Evolutionary conservation across 768 basidiomycete species (phyloP).

Genomic region (Mycena metata): DNA sequence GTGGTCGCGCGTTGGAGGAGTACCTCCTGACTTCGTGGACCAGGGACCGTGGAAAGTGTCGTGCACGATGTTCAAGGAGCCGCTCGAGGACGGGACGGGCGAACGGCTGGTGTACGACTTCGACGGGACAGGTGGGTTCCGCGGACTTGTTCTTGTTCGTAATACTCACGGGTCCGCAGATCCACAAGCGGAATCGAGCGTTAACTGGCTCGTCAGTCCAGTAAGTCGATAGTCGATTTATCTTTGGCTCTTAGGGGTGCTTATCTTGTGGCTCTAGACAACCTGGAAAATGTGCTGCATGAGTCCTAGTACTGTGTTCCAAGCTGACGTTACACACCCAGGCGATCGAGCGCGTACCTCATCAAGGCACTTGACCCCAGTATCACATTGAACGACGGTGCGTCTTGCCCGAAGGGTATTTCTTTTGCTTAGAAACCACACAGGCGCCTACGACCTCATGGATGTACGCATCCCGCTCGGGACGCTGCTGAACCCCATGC

Average conservation of each 20-base stretch:
- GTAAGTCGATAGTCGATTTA: conserved; percentile 16
- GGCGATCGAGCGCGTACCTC: conserved; percentile 42
- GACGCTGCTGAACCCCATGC: conserved; percentile 46
- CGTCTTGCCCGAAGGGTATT: not conserved
- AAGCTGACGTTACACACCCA: conserved; percentile 11
- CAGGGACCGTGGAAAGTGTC: conserved; percentile 35
- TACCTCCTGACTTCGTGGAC: not conserved
- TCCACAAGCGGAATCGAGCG: conserved; percentile 37
- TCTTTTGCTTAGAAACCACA: not conserved
- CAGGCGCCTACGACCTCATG: conserved; percentile 48
- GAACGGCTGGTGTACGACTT: conserved; percentile 46
- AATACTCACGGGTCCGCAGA: conserved; percentile 10
- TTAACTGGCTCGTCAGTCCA: conserved; percentile 38
- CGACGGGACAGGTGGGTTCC: conserved; percentile 42
- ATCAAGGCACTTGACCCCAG: conserved; percentile 47
- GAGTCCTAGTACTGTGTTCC: not conserved
- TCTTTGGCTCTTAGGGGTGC: not conserved
- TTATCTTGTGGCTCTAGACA: conserved; percentile 15
- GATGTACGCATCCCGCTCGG: conserved; percentile 46
- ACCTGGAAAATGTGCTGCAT: conserved; percentile 34
- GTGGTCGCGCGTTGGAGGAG: not conserved
- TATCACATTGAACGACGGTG: conserved; percentile 47
- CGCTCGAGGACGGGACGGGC: conserved; percentile 38
- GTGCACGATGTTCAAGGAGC: conserved; percentile 45
- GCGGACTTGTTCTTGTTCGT: not conserved